Base-by-base conservation (phyloP, 2,329 filamentous ascomycete species). In the Fusarium sp. region DNA sequence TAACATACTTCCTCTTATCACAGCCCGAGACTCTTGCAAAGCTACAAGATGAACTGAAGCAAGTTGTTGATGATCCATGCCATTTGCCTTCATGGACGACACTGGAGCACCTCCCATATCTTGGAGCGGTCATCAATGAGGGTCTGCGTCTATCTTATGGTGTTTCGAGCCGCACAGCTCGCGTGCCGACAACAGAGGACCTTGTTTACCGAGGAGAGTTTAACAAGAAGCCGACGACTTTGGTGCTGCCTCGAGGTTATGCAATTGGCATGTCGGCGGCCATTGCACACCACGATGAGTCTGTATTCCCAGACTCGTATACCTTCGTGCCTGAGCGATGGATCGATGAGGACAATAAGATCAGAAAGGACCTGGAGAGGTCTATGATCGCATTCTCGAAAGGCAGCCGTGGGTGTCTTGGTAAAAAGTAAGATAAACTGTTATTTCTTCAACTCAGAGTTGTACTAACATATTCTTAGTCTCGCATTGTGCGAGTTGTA, bases 251-350 rank as follows among this genome's bases (percentile, higher is more conserved):
- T 21, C 65, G 67, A 43, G 67, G 67, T 0, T 65, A 69, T 28
- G 67, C 67, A 1, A 65, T 69, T 0, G 67, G 65, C 16, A 69
- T 69, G 67, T 69, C 67, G 4, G 35, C 67, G 16, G 65, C 65
- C 1, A 49, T 69, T 0, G 57, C 67, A 1, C 67, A 69, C 13
- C 67, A 65, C 7, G 67, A 69, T 4, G 65, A 69, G 13, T 6
- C 44, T 5, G 49, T 59, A 0, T 69, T 69, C 25, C 67, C 65
- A 3, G 67, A 69, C n/a, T 69, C 67, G 1, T 65, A 69, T 5
- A 12, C 40, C 0, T 69, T 69, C 1, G 32, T 19, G 1, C 67
- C 67, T 13, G 67, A 69, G 18, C 44, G 67, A 23, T 69, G 67
- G 67, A 37, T 69, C 4, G 65, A 58, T 3, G 44, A 64, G 6